A percentile compares a stretch with the other conserved stretches of the same genome.
Conservation (phyloP, 306 rosid genomes). For the Alnus rubra region DNA sequence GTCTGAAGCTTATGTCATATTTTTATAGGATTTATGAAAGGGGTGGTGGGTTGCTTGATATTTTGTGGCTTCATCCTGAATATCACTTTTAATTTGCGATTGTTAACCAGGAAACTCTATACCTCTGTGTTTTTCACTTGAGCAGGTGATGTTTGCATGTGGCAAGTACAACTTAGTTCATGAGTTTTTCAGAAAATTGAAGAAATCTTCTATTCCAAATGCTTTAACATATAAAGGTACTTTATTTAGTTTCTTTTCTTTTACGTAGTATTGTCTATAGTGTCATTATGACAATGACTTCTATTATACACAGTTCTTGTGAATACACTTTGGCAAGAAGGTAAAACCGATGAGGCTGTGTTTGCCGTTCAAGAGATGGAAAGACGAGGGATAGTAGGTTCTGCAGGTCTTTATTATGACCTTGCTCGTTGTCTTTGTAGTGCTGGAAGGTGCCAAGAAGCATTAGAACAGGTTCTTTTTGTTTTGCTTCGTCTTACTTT, state of each 20-base stretch:
- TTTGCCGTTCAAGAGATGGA: slow-evolving; percentile 75
- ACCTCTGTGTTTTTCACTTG: slow-evolving; percentile 31
- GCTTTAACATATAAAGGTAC: slow-evolving; percentile 91
- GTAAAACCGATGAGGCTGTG: slow-evolving; percentile 77
- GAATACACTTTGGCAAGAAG: slow-evolving; percentile 83
- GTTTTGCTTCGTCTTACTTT: neutral
- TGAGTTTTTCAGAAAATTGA: slow-evolving; percentile 83
- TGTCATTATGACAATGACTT: slow-evolving; percentile 32
- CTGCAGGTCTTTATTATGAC: slow-evolving; percentile 94
- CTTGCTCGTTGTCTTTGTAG: slow-evolving; percentile 93
- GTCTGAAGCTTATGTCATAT: neutral
- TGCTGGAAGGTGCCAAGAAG: slow-evolving; percentile 88
- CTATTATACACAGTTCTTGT: slow-evolving; percentile 66
- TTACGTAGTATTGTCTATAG: slow-evolving; percentile 13
- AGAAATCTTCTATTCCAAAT: slow-evolving; percentile 74
- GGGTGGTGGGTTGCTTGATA: neutral
- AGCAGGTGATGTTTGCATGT: slow-evolving; percentile 89
- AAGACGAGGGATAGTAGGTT: slow-evolving; percentile 86
- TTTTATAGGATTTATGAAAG: neutral
- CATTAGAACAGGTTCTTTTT: slow-evolving; percentile 71
- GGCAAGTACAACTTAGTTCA: slow-evolving; percentile 95
- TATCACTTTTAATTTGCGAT: slow-evolving; percentile 6
- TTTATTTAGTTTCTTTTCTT: slow-evolving; percentile 27
- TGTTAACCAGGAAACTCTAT: slow-evolving; percentile 4
- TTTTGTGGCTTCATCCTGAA: neutral